phyloP scores from a whole-genome alignment of 1,284 basidiomycete genomes.

The Coriolopsis trogii region DNA sequence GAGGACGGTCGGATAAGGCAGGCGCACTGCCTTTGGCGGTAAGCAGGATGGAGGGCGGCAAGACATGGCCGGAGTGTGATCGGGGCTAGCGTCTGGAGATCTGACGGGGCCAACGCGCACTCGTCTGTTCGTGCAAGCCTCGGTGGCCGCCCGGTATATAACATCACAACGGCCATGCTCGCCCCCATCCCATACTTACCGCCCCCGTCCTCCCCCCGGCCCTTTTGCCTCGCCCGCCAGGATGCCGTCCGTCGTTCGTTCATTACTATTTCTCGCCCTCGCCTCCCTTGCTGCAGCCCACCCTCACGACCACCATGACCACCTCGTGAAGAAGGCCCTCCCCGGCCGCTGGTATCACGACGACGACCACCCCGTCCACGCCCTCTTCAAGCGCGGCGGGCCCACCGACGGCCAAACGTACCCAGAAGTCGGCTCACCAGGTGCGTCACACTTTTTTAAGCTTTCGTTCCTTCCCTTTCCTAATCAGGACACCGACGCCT shows the following conservation, averaged over 20 bases:
- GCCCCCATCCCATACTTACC: neutral
- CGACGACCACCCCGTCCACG: constrained; percentile 56
- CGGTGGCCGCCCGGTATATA: constrained; percentile 2
- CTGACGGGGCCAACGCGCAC: no score
- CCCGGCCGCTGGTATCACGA: constrained; percentile 60
- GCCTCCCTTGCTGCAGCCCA: constrained; percentile 7
- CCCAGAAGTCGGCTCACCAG: constrained; percentile 57
- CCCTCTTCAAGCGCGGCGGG: constrained; percentile 57
- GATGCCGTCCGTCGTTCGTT: constrained; percentile 20
- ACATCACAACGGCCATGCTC: constrained; percentile 16
- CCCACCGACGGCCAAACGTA: constrained; percentile 49
- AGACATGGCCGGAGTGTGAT: constrained; percentile 23
- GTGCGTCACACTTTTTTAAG: constrained; percentile 38
- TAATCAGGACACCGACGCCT: neutral
- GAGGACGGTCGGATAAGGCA: constrained; percentile 13
- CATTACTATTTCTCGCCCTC: constrained; percentile 20
- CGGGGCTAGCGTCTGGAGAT: constrained; percentile 7
- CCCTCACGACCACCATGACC: constrained; percentile 17
- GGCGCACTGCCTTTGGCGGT: constrained; percentile 11
- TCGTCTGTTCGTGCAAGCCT: neutral
- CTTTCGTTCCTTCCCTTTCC: constrained; percentile 1
- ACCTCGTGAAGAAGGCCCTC: constrained; percentile 33
- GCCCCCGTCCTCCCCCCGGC: neutral
- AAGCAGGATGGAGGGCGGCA: constrained; percentile 12
- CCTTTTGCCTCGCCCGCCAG: neutral